Evolutionary conservation across 1,139 yeast species (phyloP).

Genomic region (Cylindricascospora bacillispora): DNA sequence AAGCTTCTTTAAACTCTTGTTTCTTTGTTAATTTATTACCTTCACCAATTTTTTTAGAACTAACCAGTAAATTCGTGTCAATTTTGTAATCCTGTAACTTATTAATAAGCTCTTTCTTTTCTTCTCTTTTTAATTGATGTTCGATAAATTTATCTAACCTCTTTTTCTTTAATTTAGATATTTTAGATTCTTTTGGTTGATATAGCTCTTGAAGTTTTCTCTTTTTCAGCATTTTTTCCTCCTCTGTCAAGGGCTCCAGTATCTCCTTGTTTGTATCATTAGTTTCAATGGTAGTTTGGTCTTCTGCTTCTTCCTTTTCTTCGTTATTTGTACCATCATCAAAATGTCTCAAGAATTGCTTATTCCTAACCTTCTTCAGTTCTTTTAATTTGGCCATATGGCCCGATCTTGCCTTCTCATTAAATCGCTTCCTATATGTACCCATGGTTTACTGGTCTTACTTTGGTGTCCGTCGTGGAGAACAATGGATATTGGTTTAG

Average conservation of each 20-base stretch:
- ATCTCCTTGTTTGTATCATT: slow-evolving; percentile 51
- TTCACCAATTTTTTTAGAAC: slow-evolving; percentile 66
- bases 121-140: slow-evolving; percentile 82
- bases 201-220: slow-evolving; percentile 44
- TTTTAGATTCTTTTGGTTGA: slow-evolving; percentile 46
- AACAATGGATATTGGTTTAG: too few species aligned
- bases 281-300: slow-evolving; percentile 4
- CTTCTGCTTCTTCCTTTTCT: slow-evolving; percentile 18
- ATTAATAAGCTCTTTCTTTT: slow-evolving; percentile 62
- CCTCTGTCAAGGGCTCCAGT: slow-evolving; percentile 34
- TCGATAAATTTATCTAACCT: slow-evolving; percentile 68
- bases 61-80: slow-evolving; percentile 55
- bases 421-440: slow-evolving; percentile 65
- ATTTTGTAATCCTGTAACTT: slow-evolving; percentile 62
- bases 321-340: slow-evolving; percentile 28
- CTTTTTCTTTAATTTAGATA: slow-evolving; percentile 65
- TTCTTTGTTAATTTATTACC: slow-evolving; percentile 62
- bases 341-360: slow-evolving; percentile 42
- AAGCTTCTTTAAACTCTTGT: slow-evolving; percentile 64
- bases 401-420: slow-evolving; percentile 78
- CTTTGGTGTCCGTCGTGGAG: too few species aligned
- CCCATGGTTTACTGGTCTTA: too few species aligned
- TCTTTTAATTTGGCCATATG: slow-evolving; percentile 73
- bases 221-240: slow-evolving; percentile 53
- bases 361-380: slow-evolving; percentile 53